These are phyloP conservation scores for Pulveroboletus sp. DNA, from an alignment of 768 basidiomycete species.

Conservation along the genomic window DNA sequence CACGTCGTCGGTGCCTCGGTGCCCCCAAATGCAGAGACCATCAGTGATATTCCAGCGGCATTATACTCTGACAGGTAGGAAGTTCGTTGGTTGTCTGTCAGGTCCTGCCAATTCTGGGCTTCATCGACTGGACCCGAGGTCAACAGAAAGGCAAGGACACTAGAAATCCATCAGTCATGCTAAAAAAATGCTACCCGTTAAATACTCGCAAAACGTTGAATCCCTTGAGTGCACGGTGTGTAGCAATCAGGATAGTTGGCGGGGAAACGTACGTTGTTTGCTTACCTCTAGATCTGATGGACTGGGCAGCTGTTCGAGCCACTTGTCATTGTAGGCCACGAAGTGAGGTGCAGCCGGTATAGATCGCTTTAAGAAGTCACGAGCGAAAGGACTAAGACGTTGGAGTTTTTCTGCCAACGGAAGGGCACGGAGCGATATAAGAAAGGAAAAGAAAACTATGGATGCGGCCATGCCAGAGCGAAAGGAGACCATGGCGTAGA, in stretches of 20 bases:
- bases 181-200: background rate
- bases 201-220: slow-evolving; percentile 32
- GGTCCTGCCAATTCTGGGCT: slow-evolving; percentile 40
- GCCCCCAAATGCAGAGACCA: slow-evolving; percentile 53
- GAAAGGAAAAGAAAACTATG: slow-evolving; percentile 3
- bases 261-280: background rate
- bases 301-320: slow-evolving; percentile 40
- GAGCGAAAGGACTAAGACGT: slow-evolving; percentile 20
- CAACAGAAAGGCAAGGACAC: slow-evolving; percentile 40
- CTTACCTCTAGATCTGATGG: slow-evolving; percentile 41
- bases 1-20: slow-evolving; percentile 38
- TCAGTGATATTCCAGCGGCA: slow-evolving; percentile 50
- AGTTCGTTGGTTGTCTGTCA: slow-evolving; percentile 35
- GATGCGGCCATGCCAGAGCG: slow-evolving; percentile 2
- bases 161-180: slow-evolving; percentile 6
- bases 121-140: slow-evolving; percentile 39
- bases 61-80: slow-evolving; percentile 44
- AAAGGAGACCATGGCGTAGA: slow-evolving; percentile 14
- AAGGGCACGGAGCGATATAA: slow-evolving; percentile 7
- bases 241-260: background rate
- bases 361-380: slow-evolving; percentile 17
- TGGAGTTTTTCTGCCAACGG: slow-evolving; percentile 23
- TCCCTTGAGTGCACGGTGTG: slow-evolving; percentile 17
- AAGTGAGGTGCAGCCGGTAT: slow-evolving; percentile 47
- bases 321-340: slow-evolving; percentile 38